Evolutionary conservation across 768 basidiomycete species (phyloP).

Genomic region (Imleria badia): DNA sequence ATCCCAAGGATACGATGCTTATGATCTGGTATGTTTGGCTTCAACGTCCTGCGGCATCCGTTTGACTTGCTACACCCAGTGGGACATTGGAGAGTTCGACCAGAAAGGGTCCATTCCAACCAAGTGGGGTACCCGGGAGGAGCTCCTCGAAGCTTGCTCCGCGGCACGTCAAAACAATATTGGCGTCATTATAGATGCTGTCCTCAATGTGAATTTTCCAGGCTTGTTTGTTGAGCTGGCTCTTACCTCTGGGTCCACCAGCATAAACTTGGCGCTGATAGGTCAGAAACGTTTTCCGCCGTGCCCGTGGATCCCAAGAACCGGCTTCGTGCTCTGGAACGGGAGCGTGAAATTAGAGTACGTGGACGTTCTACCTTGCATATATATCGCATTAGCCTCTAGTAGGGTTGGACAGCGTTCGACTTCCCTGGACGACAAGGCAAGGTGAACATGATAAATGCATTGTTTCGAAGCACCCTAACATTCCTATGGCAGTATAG

Average conservation of each 20-base stretch:
- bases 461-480: conserved; percentile 3
- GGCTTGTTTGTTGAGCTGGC: not conserved
- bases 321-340: conserved; percentile 59
- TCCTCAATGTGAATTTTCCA: conserved; percentile 67
- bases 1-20: conserved; percentile 83
- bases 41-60: not conserved
- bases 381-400: conserved; percentile 2
- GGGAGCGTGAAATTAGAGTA: conserved; percentile 66
- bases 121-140: conserved; percentile 85
- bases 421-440: conserved; percentile 75
- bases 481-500: conserved; percentile 54
- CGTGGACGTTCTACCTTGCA: conserved; percentile 4
- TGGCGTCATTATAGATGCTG: conserved; percentile 81
- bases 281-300: conserved; percentile 64
- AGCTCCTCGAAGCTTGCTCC: conserved; percentile 68
- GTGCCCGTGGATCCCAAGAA: conserved; percentile 71
- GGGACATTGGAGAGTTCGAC: conserved; percentile 85
- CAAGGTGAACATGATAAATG: conserved; percentile 47
- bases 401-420: conserved; percentile 83
- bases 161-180: conserved; percentile 68
- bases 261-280: conserved; percentile 88
- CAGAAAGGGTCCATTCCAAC: conserved; percentile 72
- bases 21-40: conserved; percentile 63
- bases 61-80: conserved; percentile 42
- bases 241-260: conserved; percentile 27